Evolutionary conservation across 2,329 filamentous ascomycete species (phyloP), one percentile per base, ranked within the genome.

Genomic region (Calonectria leucothoes): DNA sequence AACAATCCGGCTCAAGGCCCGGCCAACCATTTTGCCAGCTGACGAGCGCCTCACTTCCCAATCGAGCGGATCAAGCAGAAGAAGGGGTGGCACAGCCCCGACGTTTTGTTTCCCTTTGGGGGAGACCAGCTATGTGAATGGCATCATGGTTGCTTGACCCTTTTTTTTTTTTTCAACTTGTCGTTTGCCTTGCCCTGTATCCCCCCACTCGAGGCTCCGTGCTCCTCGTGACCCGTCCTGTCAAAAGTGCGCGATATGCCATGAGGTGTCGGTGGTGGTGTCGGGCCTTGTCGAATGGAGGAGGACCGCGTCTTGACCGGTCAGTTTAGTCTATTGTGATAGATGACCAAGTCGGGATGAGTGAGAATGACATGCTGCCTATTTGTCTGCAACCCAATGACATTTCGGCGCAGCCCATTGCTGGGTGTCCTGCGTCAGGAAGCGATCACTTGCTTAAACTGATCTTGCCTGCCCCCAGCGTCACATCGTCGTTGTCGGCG

Each of bases 281-380:
- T 61, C 51, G 39, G 63, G 37, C 51, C 69, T 51, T 67, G 57
- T 59, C 55, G 39, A 61, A 61, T 61, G 23, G 55, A 61, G 55
- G 35, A 61, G 33, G 55, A 39, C 55, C 55, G 55, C 55, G 55
- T 70, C 72, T 75, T 77, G 77, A 79, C 78, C 79, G 76, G 76
- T 78, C 67, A 59, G 71, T 61, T 69, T 76, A 74, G 79, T 81
- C 64, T 75, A 79, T 82, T 82, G 69, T 82, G 81, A 82, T 77
- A 82, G 77, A 79, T 82, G 80, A 82, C 75, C 49, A 52, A 64
- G 31, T 27, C 29, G 23, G 57, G 25, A 23, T 15, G 66, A 70
- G 55, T 15, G 66, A 70, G 55, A 70, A 45, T 55, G 71, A 49
- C 68, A 48, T 68, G 48, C 33, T 51, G 45, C 67, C 37, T 37